Percentiles rank a stretch among this genome's conserved stretches.
phyloP scores from a whole-genome alignment of 805 yeast genomes.

The Wickerhamomyces kurtzmanii region DNA sequence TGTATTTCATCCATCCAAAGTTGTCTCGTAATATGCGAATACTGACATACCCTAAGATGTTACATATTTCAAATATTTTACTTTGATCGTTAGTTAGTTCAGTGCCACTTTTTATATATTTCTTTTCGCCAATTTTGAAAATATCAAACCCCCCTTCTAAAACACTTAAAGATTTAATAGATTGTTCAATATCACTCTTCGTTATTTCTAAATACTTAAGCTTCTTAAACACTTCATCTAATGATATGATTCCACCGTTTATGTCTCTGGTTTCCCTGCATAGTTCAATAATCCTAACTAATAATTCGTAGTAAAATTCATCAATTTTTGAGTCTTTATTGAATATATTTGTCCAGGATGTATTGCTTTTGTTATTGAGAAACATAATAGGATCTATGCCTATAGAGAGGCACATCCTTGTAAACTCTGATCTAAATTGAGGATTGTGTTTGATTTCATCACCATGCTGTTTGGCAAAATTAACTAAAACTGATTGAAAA shows the following conservation, averaged over 20 bases:
- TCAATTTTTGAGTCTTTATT: conserved; percentile 13
- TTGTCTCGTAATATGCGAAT: conserved; percentile 59
- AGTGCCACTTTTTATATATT: conserved; percentile 53
- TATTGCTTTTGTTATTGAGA: conserved; percentile 21
- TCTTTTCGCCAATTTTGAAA: conserved; percentile 40
- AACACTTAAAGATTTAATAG: conserved; percentile 40
- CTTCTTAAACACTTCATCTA: conserved; percentile 37
- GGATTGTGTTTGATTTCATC: conserved; percentile 55
- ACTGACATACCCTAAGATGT: conserved; percentile 67
- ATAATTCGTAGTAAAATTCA: conserved; percentile 58
- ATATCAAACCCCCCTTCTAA: conserved; percentile 69
- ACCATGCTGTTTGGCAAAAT: conserved; percentile 66
- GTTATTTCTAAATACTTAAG: conserved; percentile 21
- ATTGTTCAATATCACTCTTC: conserved; percentile 43
- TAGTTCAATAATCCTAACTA: conserved; percentile 66
- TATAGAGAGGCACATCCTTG: conserved; percentile 64
- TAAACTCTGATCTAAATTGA: conserved; percentile 60
- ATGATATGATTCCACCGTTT: conserved; percentile 76
- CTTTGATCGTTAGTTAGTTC: conserved; percentile 63
- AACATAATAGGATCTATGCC: conserved; percentile 72
- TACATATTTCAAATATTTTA: conserved; percentile 64
- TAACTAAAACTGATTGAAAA: conserved; percentile 68
- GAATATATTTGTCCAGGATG: too few relatives aligned
- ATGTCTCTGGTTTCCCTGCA: conserved; percentile 59
- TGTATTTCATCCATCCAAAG: conserved; percentile 56